Evolutionary conservation across 805 yeast genomes (phyloP), one percentile per base, ranked within the genome.

Genomic region (Ogataea salicorniae): DNA sequence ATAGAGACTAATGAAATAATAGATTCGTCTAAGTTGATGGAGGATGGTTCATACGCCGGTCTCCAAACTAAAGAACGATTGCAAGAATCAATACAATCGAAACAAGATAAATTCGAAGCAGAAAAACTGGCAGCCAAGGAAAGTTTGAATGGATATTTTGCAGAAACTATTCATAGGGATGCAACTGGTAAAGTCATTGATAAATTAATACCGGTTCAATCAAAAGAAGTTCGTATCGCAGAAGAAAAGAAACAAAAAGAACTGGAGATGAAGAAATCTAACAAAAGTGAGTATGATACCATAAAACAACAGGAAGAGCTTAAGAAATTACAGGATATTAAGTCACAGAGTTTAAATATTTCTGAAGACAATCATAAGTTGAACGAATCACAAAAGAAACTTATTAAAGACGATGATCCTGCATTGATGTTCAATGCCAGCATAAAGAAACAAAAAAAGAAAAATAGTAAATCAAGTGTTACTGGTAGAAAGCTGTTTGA

Each of bases 321-420:
- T 23, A 52, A 58, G 20, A 60, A 59, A 29, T 52, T 74, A 39
- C 45, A 54, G 8, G 56, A 64, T 17, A 56, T 62, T 5, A 49
- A 58, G 17, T 45, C 50, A 4, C 59, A 61, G 29, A 54, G 53
- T 11, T 40, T 70, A 6, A 60, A 70, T 4, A 56, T 61, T 18
- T 64, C 65, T 44, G 70, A 68, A 37, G 64, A 71, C 43, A 78
- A 75, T 50, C 49, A 45, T n/a, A 71, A 66, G 34, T 58, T 70
- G 36, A 72, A 75, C 43, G 54, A 58, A 4, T 55, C 56, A 31
- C 62, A 66, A 53, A 68, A 64, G 46, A 46, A 50, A 6, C 60
- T 62, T 42, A 64, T 68, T n/a, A 57, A 60, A 14, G 71, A 71
- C 34, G 88, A 83, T 18, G 95, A 87, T 58, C 95, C 95, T 0